phyloP scores from a whole-genome alignment of 371 early-diverging fungal genomes.

The Mortierella sp. region DNA sequence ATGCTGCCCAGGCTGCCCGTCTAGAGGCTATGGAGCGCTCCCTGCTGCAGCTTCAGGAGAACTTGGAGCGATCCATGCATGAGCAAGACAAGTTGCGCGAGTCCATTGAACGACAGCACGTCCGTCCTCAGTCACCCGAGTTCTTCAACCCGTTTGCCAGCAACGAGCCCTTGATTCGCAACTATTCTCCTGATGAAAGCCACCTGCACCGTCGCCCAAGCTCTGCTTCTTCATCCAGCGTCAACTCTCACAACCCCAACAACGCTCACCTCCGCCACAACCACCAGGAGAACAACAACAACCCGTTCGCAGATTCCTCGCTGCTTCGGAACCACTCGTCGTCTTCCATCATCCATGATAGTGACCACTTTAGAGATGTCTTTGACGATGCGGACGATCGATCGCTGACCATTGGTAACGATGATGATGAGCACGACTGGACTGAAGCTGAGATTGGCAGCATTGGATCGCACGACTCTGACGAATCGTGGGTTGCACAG shows the following conservation, averaged over 20 bases:
- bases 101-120: conserved; percentile 11
- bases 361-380: conserved; percentile 6
- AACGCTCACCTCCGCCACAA: conserved; percentile 39
- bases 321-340: conserved; percentile 13
- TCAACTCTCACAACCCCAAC: conserved; percentile 30
- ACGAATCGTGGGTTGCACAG: conserved; percentile 41
- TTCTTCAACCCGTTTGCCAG: conserved; percentile 27
- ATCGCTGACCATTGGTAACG: conserved; percentile 22
- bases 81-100: conserved; percentile 27
- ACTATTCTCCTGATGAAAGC: not conserved
- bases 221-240: not conserved
- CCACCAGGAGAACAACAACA: conserved; percentile 25
- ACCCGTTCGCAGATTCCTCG: conserved; percentile 32
- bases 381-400: conserved; percentile 38
- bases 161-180: conserved; percentile 15
- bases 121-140: conserved; percentile 8
- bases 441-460: conserved; percentile 50
- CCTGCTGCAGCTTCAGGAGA: conserved; percentile 34
- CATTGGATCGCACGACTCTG: conserved; percentile 39
- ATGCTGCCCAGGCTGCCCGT: conserved; percentile 29
- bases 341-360: conserved; percentile 13
- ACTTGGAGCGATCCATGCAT: conserved; percentile 13
- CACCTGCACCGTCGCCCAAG: not conserved
- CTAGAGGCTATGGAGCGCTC: conserved; percentile 26
- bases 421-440: conserved; percentile 38